Conservation (phyloP, 345 rosid species). For the Hypericum perforatum region DNA sequence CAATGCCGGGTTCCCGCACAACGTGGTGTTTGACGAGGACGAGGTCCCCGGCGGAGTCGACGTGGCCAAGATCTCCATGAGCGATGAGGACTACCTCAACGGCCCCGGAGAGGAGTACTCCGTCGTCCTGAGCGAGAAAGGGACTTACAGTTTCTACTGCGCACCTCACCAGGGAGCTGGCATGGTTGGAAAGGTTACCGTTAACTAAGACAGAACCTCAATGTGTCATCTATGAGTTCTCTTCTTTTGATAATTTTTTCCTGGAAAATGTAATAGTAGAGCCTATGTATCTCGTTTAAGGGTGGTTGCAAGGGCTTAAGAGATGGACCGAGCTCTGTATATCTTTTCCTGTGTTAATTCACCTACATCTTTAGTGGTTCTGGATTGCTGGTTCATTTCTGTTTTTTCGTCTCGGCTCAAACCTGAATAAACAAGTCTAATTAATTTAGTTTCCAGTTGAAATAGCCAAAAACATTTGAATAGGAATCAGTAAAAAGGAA, state of each 20-base stretch:
- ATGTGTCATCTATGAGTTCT: constrained; percentile 1
- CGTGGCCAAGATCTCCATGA: constrained; percentile 66
- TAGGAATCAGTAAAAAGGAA: too few species aligned
- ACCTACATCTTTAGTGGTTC: too few species aligned
- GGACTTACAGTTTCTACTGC: constrained; percentile 68
- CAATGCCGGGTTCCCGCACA: constrained; percentile 91
- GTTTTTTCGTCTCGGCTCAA: background rate
- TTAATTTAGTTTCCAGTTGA: too few species aligned
- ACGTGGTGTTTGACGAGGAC: constrained; percentile 78
- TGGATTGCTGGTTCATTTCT: too few species aligned
- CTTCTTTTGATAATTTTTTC: constrained; percentile 1
- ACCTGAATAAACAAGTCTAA: too few species aligned
- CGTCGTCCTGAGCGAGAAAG: constrained; percentile 66
- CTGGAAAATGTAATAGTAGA: constrained; percentile 3
- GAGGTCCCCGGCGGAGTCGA: constrained; percentile 83
- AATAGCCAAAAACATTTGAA: too few species aligned
- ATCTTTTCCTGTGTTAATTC: too few species aligned
- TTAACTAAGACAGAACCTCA: constrained; percentile 30
- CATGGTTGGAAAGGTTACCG: constrained; percentile 78
- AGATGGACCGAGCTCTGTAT: too few species aligned
- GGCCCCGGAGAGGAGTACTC: constrained; percentile 55
- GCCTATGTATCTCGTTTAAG: too few species aligned
- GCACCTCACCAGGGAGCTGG: constrained; percentile 92
- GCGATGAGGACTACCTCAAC: constrained; percentile 54
- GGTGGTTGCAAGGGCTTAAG: too few species aligned